Base-by-base conservation (phyloP, 768 basidiomycete genomes). In the Lentinus tigrinus region DNA sequence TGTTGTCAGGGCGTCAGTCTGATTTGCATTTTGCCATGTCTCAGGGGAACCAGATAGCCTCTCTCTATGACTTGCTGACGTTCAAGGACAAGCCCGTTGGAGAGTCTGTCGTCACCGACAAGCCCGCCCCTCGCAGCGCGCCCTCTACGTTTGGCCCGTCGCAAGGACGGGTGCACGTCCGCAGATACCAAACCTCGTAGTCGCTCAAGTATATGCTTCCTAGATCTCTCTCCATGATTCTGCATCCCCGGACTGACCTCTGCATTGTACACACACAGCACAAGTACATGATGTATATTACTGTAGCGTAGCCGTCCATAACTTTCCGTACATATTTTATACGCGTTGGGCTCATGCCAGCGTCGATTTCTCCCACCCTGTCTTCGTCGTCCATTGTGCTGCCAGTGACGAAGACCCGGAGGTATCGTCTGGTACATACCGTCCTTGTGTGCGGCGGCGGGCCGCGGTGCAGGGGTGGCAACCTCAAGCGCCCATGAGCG, bases 31-130 rank as follows among this genome's bases (percentile, higher is more conserved):
- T n/a, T n/a, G n/a, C n/a, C n/a, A n/a, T 21, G 49, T 37, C 51
- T 40, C 68, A 94, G 92, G 94, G 94, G 23, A 91, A 96, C 74
- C 94, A 96, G 72, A 95, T 98, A 57, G 89, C 93, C n/a, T 84
- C 89, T 0, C 72, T 97, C 24, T 95, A 95, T 72, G 91, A 92
- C 65, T 77, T 94, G 31, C 75, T 97, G 62, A 79, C 77, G 38
- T 94, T 91, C 76, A 82, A 84, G 65, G 89, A 93, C 65, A 89
- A 84, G 62, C 80, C 83, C 8, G 31, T 58, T 21, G 17, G 26
- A 36, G 58, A 62, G 34, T 59, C 58, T 11, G 57, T 55, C 19
- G 46, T 43, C 8, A 52, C 58, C n/a, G 46, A 53, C n/a, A 44
- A 50, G 28, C 9, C 27, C 21, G 3, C 42, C 9, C 13, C 48